Evolutionary conservation across 163 green algal species (phyloP).

Genomic region (Chlamydomonas reinhardtii): DNA sequence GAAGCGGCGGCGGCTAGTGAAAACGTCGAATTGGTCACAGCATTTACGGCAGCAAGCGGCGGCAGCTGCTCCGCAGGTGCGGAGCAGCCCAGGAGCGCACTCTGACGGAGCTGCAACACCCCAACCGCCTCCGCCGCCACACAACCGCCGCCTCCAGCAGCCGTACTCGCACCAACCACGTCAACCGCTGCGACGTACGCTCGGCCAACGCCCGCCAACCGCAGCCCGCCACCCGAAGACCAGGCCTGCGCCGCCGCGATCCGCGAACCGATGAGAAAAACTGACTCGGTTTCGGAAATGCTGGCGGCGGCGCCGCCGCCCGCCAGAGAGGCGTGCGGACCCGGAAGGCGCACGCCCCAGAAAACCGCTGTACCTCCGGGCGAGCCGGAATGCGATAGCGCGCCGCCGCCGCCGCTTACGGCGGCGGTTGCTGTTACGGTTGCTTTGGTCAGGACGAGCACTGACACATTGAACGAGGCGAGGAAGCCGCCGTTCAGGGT

Average conservation of each 20-base stretch:
- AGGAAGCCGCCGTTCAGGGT: too few relatives aligned
- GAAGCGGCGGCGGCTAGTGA: too few relatives aligned
- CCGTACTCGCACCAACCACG: not conserved
- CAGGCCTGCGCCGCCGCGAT: not conserved
- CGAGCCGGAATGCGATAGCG: not conserved
- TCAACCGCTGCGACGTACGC: not conserved
- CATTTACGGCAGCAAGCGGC: too few relatives aligned
- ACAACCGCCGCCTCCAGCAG: too few relatives aligned
- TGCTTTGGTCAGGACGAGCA: not conserved
- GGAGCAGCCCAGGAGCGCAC: not conserved
- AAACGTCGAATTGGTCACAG: too few relatives aligned
- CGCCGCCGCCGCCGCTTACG: too few relatives aligned
- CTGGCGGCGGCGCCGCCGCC: too few relatives aligned
- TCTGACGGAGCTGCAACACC: not conserved
- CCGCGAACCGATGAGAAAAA: not conserved
- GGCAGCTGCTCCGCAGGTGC: too few relatives aligned
- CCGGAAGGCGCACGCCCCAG: not conserved
- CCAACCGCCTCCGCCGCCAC: not conserved
- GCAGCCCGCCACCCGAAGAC: not conserved
- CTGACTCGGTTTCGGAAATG: not conserved
- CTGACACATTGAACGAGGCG: too few relatives aligned
- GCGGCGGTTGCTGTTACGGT: not conserved
- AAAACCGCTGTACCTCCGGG: not conserved
- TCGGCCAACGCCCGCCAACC: not conserved
- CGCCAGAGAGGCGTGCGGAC: not conserved